Conservation (phyloP, 768 basidiomycete species). For the Termitomyces sp. region DNA sequence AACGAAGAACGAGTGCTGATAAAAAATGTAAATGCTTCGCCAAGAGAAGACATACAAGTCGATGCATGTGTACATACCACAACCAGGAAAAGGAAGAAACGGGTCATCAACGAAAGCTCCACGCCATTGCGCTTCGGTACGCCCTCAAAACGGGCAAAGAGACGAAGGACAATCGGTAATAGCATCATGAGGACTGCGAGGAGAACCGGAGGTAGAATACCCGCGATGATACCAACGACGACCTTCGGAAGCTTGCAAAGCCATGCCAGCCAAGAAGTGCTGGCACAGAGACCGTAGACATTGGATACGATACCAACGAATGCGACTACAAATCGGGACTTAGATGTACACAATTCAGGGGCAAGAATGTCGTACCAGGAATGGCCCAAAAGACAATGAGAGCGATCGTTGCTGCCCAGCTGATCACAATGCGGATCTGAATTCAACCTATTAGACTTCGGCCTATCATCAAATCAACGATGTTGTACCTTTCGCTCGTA, state of each 20-base stretch:
- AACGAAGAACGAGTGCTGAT: constrained; percentile 93
- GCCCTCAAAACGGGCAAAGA: constrained; percentile 83
- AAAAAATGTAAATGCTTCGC: not conserved
- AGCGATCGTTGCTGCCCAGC: constrained; percentile 70
- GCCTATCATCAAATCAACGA: not conserved
- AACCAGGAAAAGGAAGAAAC: constrained; percentile 91
- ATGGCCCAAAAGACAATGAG: constrained; percentile 87
- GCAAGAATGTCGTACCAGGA: constrained; percentile 46
- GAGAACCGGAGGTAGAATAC: constrained; percentile 82
- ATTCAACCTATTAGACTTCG: not conserved
- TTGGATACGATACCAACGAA: constrained; percentile 88
- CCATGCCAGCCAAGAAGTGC: constrained; percentile 75
- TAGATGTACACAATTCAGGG: not conserved
- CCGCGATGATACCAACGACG: constrained; percentile 77
- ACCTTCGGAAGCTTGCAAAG: constrained; percentile 61
- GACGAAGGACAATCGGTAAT: constrained; percentile 71
- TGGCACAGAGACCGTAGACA: constrained; percentile 59
- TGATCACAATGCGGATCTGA: constrained; percentile 52
- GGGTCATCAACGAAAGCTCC: constrained; percentile 87
- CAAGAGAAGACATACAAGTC: not conserved
- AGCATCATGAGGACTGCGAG: constrained; percentile 91
- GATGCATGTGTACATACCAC: constrained; percentile 48
- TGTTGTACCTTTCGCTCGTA: constrained; percentile 68
- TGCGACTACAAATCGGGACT: constrained; percentile 37
- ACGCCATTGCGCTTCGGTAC: constrained; percentile 79